phyloP scores from a whole-genome alignment of 192 early-diverging fungal genomes.

The Podila horticola region DNA sequence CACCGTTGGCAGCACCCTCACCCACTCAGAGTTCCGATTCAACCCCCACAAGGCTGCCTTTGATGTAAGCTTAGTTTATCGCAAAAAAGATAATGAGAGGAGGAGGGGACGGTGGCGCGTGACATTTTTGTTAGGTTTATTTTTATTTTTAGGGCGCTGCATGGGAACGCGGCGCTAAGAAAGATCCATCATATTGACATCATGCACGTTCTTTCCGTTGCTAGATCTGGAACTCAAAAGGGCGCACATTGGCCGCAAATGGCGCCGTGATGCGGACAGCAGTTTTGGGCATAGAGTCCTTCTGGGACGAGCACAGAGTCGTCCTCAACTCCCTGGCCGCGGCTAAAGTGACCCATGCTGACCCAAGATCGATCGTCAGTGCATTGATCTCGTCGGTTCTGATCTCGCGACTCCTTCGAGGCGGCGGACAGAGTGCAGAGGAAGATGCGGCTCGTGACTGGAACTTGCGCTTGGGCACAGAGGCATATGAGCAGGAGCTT shows the following conservation, averaged over 20 bases:
- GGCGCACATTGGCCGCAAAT: slow-evolving; percentile 51
- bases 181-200: neutral
- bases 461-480: slow-evolving; percentile 20
- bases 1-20: slow-evolving; percentile 60
- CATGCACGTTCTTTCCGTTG: neutral
- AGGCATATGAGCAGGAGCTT: slow-evolving; percentile 31
- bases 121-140: too few species aligned
- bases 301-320: slow-evolving; percentile 53
- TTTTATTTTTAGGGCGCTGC: too few species aligned
- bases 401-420: slow-evolving; percentile 53
- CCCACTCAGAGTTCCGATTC: slow-evolving; percentile 52
- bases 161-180: neutral
- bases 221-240: slow-evolving; percentile 48
- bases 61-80: slow-evolving; percentile 21
- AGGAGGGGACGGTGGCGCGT: too few species aligned
- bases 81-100: neutral
- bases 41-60: slow-evolving; percentile 60
- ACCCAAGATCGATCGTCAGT: slow-evolving; percentile 51
- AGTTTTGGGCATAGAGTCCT: slow-evolving; percentile 47
- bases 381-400: slow-evolving; percentile 42
- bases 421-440: slow-evolving; percentile 17
- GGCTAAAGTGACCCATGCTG: slow-evolving; percentile 56
- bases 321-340: slow-evolving; percentile 52
- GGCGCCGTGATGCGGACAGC: slow-evolving; percentile 56
- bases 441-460: slow-evolving; percentile 1